A percentile compares a stretch with the other conserved stretches of the same genome.
Evolutionary conservation across 2,329 filamentous ascomycete genomes (phyloP).

Genomic region (Trichoderma sp.): DNA sequence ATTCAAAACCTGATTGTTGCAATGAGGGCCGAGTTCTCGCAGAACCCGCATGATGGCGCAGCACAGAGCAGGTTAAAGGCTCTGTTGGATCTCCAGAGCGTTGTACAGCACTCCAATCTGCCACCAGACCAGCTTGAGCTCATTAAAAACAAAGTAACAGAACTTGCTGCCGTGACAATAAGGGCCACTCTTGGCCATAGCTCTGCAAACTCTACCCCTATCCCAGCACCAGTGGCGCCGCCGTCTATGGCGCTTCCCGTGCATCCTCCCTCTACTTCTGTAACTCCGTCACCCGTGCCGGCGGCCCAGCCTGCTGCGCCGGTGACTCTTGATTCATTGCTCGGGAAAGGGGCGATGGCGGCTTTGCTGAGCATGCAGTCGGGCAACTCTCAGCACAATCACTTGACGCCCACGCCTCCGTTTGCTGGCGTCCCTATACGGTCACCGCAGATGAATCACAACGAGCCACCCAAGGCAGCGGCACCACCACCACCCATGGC

Average conservation of each 20-base stretch:
- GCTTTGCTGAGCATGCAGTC: conserved; percentile 58
- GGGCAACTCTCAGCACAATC: conserved; percentile 50
- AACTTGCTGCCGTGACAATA: conserved; percentile 66
- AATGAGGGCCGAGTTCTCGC: conserved; percentile 72
- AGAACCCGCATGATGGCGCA: conserved; percentile 73
- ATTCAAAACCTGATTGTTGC: conserved; percentile 75
- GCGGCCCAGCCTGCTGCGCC: conserved; percentile 37
- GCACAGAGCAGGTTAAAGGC: conserved; percentile 80
- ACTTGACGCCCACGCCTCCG: conserved; percentile 42
- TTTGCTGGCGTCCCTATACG: conserved; percentile 46
- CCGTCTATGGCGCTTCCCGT: conserved; percentile 36
- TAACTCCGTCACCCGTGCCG: conserved; percentile 38
- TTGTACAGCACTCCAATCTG: conserved; percentile 74
- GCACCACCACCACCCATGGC: background rate
- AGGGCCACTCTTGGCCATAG: conserved; percentile 50
- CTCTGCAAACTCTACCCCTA: conserved; percentile 44
- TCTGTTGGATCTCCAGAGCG: conserved; percentile 76
- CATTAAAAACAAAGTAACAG: conserved; percentile 82
- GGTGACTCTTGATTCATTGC: conserved; percentile 59
- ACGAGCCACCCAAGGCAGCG: conserved; percentile 38
- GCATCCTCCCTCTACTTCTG: conserved; percentile 35
- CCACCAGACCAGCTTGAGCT: conserved; percentile 79
- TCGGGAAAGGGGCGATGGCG: conserved; percentile 62
- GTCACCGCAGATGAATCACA: conserved; percentile 51
- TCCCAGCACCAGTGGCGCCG: conserved; percentile 42